Base-by-base conservation (phyloP, 2,329 filamentous ascomycete genomes). In the Penicillium occitanis region DNA sequence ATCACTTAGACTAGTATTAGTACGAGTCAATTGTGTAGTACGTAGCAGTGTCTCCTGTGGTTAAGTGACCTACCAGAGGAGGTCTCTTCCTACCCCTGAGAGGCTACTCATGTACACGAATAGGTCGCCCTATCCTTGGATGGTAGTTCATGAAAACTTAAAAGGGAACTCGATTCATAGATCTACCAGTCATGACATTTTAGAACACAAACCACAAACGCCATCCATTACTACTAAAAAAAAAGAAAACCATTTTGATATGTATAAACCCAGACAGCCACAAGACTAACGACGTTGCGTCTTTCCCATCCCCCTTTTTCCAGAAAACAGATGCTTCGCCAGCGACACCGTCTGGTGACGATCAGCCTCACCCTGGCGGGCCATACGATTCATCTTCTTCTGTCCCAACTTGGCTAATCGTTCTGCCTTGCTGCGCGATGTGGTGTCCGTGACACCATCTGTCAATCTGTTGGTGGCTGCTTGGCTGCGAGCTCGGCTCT, bases 341-440 rank as follows among this genome's bases (percentile, higher is more conserved):
- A 96, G 81, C 63, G 91, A 86, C 44, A 91, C 91, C 65, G 89
- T 89, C 68, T 88, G 88, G 82, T 98, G 94, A 77, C 96, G 88
- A 85, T 99, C 95, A 68, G 90, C 93, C 84, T 99, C 95, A 85
- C 95, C 95, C 85, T 96, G 92, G 79, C 93, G 89, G 53, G 95
- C 95, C 90, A 96, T 95, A 70, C 94, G 88, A 84, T 99, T 99
- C 93, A 96, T 97, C 87, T 93, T 94, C 86, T 94, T 93, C 89
- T 99, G 96, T 74, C 89, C 86, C 77, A 99, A 82, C 86, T 97
- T 98, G 76, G 88, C 86, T 77, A 96, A 84, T 74, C 90, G 89
- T 79, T 97, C 93, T 44, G 92, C 93, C 86, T 94, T 96, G 67
- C 84, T 85, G 71, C 91, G 87, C 60, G 86, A 83, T 63, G 77